phyloP scores from a whole-genome alignment of 441 rosid species.

The Viola pubescens region DNA sequence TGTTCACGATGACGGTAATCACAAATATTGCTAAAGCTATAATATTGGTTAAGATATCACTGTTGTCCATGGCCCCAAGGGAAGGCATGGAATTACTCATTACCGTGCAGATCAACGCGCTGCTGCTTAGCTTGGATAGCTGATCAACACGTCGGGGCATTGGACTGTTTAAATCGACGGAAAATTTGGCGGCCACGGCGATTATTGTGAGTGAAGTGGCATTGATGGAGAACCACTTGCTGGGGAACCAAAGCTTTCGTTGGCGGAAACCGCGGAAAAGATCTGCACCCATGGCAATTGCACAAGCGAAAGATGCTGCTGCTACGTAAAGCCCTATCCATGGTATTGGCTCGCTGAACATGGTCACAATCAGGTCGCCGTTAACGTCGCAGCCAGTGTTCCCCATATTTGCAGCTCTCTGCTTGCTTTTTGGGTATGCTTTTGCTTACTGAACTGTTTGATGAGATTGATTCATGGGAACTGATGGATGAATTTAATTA shows the following conservation, averaged over 20 bases:
- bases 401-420: background rate
- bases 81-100: slow-evolving; percentile 90
- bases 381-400: slow-evolving; percentile 51
- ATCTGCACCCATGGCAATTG: slow-evolving; percentile 60
- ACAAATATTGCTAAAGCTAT: slow-evolving; percentile 65
- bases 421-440: background rate
- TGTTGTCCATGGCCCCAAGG: slow-evolving; percentile 58
- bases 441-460: too few relatives aligned
- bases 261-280: slow-evolving; percentile 46
- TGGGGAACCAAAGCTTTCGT: slow-evolving; percentile 67
- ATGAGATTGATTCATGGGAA: too few relatives aligned
- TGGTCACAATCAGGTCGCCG: slow-evolving; percentile 51
- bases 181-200: slow-evolving; percentile 58
- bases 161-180: slow-evolving; percentile 78
- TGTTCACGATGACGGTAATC: slow-evolving; percentile 52
- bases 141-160: slow-evolving; percentile 84
- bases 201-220: slow-evolving; percentile 68
- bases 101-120: slow-evolving; percentile 54
- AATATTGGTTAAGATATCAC: slow-evolving; percentile 48
- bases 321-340: slow-evolving; percentile 60
- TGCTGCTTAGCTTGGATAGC: slow-evolving; percentile 85
- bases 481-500: too few relatives aligned
- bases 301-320: slow-evolving; percentile 42
- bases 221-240: slow-evolving; percentile 57
- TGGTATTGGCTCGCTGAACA: slow-evolving; percentile 63